Base-by-base conservation (phyloP, 768 basidiomycete species). In the Dictyophora rubrovolvata region DNA sequence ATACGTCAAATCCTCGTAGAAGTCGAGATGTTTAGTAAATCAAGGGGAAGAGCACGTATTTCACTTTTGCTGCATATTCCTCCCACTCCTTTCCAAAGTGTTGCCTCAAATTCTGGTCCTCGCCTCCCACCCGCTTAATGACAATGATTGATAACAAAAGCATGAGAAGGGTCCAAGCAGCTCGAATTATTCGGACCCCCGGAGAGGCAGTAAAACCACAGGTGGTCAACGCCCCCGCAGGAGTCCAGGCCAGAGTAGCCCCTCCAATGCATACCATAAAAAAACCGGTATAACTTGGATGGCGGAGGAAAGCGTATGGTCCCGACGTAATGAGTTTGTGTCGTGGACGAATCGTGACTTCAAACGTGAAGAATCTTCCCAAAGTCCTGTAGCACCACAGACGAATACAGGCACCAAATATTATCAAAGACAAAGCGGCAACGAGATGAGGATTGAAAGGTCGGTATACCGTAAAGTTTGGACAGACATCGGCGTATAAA, bases 361-460 rank as follows among this genome's bases (percentile, higher is more conserved):
- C 77, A 57, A 79, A 82, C 0, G 80, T 83, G 65, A 80, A 81
- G 48, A 78, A 64, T 1, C 54, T 65, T 4, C 78, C 79, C 16
- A 83, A 71, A 37, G 74, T 75, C 37, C 71, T 67, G 64, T 77
- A 82, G 62, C 79, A 79, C 12, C 63, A 63, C 8, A 60, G 50
- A 60, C 67, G 67, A 21, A 79, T 72, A 53, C 78, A 70, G 53
- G 71, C 73, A 0, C 74, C 76, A 14, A 79, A 80, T 0, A 71
- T 21, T 21, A 68, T 64, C 14, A 71, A 69, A 54, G 70, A 14
- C 21, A 20, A 71, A 1, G 78, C 80, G 9, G 72, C 34, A 47
- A 78, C 48, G 59, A 70, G 71, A 16, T 60, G 37, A 7, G 69
- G 68, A 4, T 69, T 70, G 22, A 73, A 60, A 6, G 51, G 60